Base-by-base conservation (phyloP, 2,329 filamentous ascomycete genomes). In the Fusarium duplospermum region DNA sequence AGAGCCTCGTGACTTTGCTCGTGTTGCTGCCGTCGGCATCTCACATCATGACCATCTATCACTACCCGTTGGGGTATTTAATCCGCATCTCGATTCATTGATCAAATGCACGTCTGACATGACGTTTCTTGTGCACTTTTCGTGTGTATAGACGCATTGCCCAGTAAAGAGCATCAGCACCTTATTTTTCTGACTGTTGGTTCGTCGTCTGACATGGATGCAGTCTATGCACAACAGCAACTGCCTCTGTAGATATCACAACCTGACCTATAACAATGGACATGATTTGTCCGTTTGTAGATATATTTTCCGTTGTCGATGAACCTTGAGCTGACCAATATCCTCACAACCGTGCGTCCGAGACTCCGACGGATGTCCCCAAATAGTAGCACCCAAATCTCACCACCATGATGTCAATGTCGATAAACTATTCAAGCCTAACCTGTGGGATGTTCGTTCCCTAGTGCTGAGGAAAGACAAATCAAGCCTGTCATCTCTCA, bases 321-420 rank as follows among this genome's bases (percentile, higher is more conserved):
- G 8, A 42, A 14, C 31, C 11, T 47, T 47, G 42, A 36, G 45
- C 62, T 20, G 62, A 57, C 29, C 33, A 35, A 40, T 29, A 45
- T 22, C 8, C 0, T 16, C 8, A 57, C 14, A 57, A 20, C 68
- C 61, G 61, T 74, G 71, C 52, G 47, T 63, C 67, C 64, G 20
- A 27, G 42, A 35, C 33, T 56, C 40, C 10, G 6, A 31, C 31
- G 33, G 45, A 62, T 63, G 13, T 72, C 65, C 65, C 58, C 58
- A 75, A 74, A 75, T 75, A 74, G 71, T 40, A 72, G 29, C 38
- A 22, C 50, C 27, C 27, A 18, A 64, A 64, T 73, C 72, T 74
- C 57, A 74, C 72, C 72, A 74, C 69, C 72, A 73, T 74, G 72
- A 75, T 72, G 72, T 74, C 72, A 75, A 70, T 56, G 50, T 22